A percentile compares a stretch with the other conserved stretches of the same genome.
Evolutionary conservation across 257 asterid genomes (phyloP).

Genomic region (Solanum appendiculatum): DNA sequence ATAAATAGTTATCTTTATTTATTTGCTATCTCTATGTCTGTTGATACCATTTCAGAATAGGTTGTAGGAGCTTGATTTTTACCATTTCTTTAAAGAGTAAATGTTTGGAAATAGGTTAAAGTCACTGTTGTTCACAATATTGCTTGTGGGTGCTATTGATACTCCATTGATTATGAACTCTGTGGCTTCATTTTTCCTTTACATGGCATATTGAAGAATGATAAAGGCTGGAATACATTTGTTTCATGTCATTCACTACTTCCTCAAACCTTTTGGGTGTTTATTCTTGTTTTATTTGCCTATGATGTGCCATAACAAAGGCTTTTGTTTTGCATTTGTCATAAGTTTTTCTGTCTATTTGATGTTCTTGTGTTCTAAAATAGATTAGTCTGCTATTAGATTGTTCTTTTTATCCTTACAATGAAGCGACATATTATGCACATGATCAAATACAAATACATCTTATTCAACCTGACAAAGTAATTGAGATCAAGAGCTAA

Average conservation of each 20-base stretch:
- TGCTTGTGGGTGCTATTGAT: background rate
- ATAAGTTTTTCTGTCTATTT: too few species aligned
- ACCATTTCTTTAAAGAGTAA: background rate
- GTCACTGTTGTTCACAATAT: background rate
- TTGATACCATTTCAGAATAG: too few species aligned
- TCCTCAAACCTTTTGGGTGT: background rate
- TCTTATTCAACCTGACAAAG: too few species aligned
- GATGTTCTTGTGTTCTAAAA: too few species aligned
- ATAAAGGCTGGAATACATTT: background rate
- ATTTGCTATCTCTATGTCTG: too few species aligned
- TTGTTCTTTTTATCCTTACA: too few species aligned
- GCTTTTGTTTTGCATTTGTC: too few species aligned
- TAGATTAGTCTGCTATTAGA: too few species aligned
- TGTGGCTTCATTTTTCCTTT: background rate
- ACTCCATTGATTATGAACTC: background rate
- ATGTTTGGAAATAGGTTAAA: background rate
- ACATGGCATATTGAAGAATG: background rate
- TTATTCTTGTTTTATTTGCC: conserved; percentile 3
- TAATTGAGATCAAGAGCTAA: too few species aligned
- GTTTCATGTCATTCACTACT: background rate
- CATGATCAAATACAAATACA: too few species aligned
- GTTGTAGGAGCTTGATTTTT: background rate
- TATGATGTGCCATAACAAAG: conserved; percentile 89
- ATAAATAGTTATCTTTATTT: too few species aligned
- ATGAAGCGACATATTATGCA: too few species aligned